Conservation (phyloP, 2,329 filamentous ascomycete genomes). For the Sporothrix pallida region DNA sequence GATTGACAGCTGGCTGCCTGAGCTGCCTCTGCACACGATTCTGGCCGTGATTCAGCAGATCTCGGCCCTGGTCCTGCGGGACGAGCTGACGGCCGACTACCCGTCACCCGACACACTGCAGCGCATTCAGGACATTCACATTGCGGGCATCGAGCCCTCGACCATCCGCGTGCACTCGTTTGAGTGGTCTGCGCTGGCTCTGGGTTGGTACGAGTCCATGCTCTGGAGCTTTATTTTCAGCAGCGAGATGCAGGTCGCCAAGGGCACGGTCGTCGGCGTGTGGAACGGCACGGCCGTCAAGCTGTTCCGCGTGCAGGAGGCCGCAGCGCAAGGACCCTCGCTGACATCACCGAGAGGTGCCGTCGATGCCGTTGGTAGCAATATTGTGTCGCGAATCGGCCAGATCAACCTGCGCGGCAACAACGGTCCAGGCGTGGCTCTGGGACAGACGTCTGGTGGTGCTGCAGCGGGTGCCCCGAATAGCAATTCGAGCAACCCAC, state of each 20-base stretch:
- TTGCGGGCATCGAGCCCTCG: conserved; percentile 76
- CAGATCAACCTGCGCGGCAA: conserved; percentile 72
- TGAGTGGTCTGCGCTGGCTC: conserved; percentile 86
- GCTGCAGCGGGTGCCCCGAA: background rate
- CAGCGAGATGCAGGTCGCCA: conserved; percentile 84
- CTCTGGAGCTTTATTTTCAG: conserved; percentile 94
- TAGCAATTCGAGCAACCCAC: background rate
- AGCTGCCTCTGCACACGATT: conserved; percentile 85
- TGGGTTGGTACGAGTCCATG: conserved; percentile 95
- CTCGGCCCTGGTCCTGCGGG: conserved; percentile 60
- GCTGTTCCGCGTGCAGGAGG: conserved; percentile 88
- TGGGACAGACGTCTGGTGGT: background rate
- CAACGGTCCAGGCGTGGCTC: conserved; percentile 32
- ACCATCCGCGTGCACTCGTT: conserved; percentile 82
- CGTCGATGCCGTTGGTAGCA: conserved; percentile 90
- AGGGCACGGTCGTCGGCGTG: conserved; percentile 85
- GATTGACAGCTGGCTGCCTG: conserved; percentile 94
- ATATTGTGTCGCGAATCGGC: conserved; percentile 84
- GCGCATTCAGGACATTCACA: conserved; percentile 63
- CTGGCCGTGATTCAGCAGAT: conserved; percentile 76
- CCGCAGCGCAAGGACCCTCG: conserved; percentile 77
- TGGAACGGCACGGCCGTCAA: conserved; percentile 92
- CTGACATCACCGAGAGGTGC: conserved; percentile 85
- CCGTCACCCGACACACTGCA: conserved; percentile 46
- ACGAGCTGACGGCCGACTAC: conserved; percentile 48